Evolutionary conservation across 495 filamentous ascomycete genomes (phyloP).

Genomic region (Daldinia concentrica): DNA sequence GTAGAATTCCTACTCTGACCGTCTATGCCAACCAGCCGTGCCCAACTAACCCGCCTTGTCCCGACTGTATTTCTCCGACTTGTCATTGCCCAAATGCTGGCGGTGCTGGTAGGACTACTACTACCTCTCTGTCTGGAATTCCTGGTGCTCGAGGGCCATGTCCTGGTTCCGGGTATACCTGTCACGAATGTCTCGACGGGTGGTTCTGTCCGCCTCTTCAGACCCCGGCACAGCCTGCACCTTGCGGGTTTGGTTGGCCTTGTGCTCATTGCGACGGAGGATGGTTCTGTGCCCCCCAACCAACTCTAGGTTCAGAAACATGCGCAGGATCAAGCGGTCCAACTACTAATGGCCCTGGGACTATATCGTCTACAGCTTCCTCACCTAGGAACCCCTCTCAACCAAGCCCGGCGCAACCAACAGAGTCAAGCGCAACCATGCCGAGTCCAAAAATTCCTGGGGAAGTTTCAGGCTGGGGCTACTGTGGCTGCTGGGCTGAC

Average conservation of each 20-base stretch:
- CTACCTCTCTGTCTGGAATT: conserved; percentile 23
- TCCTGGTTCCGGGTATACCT: conserved; percentile 52
- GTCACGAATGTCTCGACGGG: conserved; percentile 52
- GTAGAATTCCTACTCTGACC: conserved; percentile 32
- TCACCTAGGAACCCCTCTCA: conserved; percentile 4
- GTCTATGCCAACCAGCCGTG: conserved; percentile 28
- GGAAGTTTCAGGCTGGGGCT: conserved; percentile 57
- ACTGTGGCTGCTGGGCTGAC: conserved; percentile 67
- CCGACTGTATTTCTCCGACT: conserved; percentile 26
- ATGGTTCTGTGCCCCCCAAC: conserved; percentile 52
- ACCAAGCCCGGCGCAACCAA: conserved; percentile 7
- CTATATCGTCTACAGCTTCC: conserved; percentile 23
- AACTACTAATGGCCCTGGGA: conserved; percentile 24
- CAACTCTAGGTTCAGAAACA: conserved; percentile 32
- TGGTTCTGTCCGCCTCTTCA: conserved; percentile 56
- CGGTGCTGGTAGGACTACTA: not conserved
- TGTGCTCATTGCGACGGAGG: conserved; percentile 52
- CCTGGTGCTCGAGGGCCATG: conserved; percentile 46
- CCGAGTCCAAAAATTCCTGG: conserved; percentile 30
- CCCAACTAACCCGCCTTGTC: conserved; percentile 26
- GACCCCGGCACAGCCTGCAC: conserved; percentile 53
- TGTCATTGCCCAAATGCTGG: conserved; percentile 42
- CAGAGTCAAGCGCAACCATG: conserved; percentile 5
- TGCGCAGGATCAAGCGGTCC: conserved; percentile 24
- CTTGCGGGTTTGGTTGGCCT: conserved; percentile 55